Evolutionary conservation across 2,329 filamentous ascomycete genomes (phyloP), one percentile per base, ranked within the genome.

Genomic region (Graphiopsis chlorocephala): DNA sequence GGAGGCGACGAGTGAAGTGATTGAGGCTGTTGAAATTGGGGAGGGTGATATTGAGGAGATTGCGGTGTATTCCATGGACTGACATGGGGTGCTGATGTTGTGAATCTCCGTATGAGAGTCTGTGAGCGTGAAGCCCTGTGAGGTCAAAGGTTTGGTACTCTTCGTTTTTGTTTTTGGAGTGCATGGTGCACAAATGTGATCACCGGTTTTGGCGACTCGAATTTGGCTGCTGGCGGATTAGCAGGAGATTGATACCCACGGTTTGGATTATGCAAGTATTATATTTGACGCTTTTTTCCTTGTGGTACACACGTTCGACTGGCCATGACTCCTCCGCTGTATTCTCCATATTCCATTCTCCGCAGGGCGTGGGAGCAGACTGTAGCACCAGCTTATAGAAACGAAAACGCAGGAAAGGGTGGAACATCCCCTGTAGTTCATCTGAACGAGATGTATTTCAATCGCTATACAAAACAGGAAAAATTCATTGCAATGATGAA

Each of bases 1-100:
- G 86, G 73, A 77, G 63, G 71, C 76, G 35, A 86, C 84, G 0
- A 78, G 76, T 64, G 68, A 66, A 5, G 73, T 83, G 1, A 61
- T 88, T 42, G 75, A 80, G 61, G 69, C 72, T 0, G 72, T 78
- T 4, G 75, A 75, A 29, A 62, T 81, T 69, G 71, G 11, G 67
- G 66, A 3, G 55, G 50, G 7, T 64, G 45, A 25, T 28, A 3
- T 59, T 8, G 25, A 25, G 42, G 62, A 64, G 62, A 48, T 59
- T 45, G 48, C n/a, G 4, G 53, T 59, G 14, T 59, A 29, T 58
- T 59, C 42, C 0, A 11, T 35, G 59, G 50, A 53, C 17, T 62
- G 59, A 53, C 26, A 15, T 20, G 59, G 14, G 50, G 4, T 12
- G 8, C 11, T 31, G 17, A 31, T 20, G 38, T 20, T 7, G n/a